These are phyloP conservation scores for Cornus suecica DNA, from an alignment of 148 eudicot species.

Conservation along the genomic window DNA sequence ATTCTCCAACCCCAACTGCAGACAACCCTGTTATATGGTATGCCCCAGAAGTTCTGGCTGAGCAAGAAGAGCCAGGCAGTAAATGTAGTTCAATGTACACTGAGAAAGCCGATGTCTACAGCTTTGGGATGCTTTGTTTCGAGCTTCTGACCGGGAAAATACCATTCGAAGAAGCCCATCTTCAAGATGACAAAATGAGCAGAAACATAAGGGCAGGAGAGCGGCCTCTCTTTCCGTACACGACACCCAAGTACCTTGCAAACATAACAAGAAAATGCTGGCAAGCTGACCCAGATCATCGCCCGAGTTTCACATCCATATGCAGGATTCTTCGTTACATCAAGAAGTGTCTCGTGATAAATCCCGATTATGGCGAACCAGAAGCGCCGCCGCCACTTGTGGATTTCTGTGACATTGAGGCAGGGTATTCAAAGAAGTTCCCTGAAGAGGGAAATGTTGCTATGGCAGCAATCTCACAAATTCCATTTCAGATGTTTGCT, in stretches of 20 bases:
- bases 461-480: conserved; percentile 32
- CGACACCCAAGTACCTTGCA: conserved; percentile 55
- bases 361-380: conserved; percentile 48
- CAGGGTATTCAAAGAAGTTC: conserved; percentile 35
- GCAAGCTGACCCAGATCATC: conserved; percentile 53
- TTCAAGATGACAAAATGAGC: conserved; percentile 64
- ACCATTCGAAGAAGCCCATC: conserved; percentile 60
- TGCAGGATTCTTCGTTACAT: conserved; percentile 58
- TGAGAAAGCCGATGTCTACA: conserved; percentile 69
- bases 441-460: conserved; percentile 17
- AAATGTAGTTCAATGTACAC: conserved; percentile 34
- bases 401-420: conserved; percentile 58
- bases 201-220: conserved; percentile 62
- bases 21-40: conserved; percentile 44
- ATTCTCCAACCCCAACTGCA: conserved; percentile 23
- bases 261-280: conserved; percentile 55
- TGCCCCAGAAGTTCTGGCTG: conserved; percentile 65
- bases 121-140: conserved; percentile 70
- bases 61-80: conserved; percentile 47
- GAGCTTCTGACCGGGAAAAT: conserved; percentile 64
- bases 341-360: conserved; percentile 46
- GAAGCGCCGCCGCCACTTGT: conserved; percentile 46
- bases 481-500: conserved; percentile 62
- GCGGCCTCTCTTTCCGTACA: conserved; percentile 61
- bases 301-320: conserved; percentile 56